These are phyloP conservation scores for Shiraia sp. DNA, from an alignment of 2,329 filamentous ascomycete species.

Conservation along the genomic window DNA sequence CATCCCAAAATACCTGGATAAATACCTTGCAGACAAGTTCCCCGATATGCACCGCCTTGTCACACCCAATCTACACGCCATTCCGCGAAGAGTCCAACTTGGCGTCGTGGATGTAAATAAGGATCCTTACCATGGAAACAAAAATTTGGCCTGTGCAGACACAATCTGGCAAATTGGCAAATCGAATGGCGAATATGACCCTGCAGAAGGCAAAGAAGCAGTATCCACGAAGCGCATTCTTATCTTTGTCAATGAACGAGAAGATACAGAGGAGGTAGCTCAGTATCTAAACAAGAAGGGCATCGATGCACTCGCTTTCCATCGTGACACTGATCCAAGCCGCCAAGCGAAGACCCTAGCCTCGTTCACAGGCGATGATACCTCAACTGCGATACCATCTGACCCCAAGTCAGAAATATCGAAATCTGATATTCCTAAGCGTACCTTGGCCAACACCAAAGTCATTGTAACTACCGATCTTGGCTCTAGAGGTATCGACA, in stretches of 20 bases:
- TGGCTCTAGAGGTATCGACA: conserved; percentile 91
- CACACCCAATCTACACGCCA: conserved; percentile 94
- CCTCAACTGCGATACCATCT: conserved; percentile 7
- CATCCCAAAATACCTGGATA: conserved; percentile 87
- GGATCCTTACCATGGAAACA: conserved; percentile 93
- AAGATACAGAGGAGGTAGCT: conserved; percentile 80
- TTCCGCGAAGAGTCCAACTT: conserved; percentile 90
- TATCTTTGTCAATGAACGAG: conserved; percentile 95
- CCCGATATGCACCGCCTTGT: conserved; percentile 84
- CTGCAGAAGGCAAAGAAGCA: conserved; percentile 52
- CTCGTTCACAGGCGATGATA: conserved; percentile 60
- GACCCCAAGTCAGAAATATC: not conserved
- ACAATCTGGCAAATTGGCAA: conserved; percentile 92
- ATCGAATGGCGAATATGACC: conserved; percentile 57
- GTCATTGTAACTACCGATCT: conserved; percentile 94
- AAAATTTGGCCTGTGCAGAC: conserved; percentile 89
- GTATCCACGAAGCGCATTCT: conserved; percentile 81
- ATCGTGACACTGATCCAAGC: conserved; percentile 78
- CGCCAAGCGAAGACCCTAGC: conserved; percentile 77
- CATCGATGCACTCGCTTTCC: conserved; percentile 83
- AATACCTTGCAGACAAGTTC: conserved; percentile 78
- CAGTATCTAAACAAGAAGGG: conserved; percentile 80
- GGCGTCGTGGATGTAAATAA: conserved; percentile 90
- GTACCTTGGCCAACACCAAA: conserved; percentile 74
- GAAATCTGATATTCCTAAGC: conserved; percentile 13